These are phyloP conservation scores for Neurospora sp. DNA, from an alignment of 2,329 filamentous ascomycete genomes.

Conservation along the genomic window DNA sequence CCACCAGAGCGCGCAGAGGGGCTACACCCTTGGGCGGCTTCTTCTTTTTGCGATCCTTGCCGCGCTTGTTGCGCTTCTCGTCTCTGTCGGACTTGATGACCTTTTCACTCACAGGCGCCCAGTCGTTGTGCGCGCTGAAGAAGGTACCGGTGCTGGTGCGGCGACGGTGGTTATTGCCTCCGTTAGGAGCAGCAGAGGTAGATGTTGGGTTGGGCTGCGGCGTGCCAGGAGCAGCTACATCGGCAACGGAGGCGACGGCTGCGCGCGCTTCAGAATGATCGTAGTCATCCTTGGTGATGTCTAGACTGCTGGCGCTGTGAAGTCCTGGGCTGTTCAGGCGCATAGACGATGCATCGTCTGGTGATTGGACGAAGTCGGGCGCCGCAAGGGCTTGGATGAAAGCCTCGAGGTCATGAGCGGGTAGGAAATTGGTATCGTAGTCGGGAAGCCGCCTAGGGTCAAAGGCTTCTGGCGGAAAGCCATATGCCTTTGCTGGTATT, in stretches of 20 bases:
- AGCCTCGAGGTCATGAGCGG: constrained; percentile 59
- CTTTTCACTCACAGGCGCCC: constrained; percentile 76
- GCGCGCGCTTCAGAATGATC: neutral
- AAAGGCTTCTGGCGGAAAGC: constrained; percentile 53
- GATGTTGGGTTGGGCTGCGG: constrained; percentile 7
- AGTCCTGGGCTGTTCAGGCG: constrained; percentile 30
- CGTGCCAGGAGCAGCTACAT: constrained; percentile 16
- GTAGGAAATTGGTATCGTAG: constrained; percentile 65
- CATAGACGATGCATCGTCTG: constrained; percentile 38
- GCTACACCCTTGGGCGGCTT: constrained; percentile 28
- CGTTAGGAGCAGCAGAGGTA: neutral
- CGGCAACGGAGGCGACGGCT: constrained; percentile 29
- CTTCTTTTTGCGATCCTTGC: constrained; percentile 1
- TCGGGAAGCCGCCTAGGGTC: constrained; percentile 67
- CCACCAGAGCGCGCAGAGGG: constrained; percentile 28
- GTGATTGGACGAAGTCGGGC: constrained; percentile 61
- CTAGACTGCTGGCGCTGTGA: constrained; percentile 29
- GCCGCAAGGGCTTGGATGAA: constrained; percentile 78
- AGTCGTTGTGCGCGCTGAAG: constrained; percentile 89
- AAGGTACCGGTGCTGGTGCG: constrained; percentile 34
- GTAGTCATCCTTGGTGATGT: constrained; percentile 26
- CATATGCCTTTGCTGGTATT: constrained; percentile 33
- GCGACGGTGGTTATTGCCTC: constrained; percentile 1
- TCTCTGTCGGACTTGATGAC: constrained; percentile 30
- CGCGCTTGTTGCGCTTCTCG: constrained; percentile 7